Evolutionary conservation across 2,329 filamentous ascomycete genomes (phyloP).

Genomic region (Talaromyces sp.): DNA sequence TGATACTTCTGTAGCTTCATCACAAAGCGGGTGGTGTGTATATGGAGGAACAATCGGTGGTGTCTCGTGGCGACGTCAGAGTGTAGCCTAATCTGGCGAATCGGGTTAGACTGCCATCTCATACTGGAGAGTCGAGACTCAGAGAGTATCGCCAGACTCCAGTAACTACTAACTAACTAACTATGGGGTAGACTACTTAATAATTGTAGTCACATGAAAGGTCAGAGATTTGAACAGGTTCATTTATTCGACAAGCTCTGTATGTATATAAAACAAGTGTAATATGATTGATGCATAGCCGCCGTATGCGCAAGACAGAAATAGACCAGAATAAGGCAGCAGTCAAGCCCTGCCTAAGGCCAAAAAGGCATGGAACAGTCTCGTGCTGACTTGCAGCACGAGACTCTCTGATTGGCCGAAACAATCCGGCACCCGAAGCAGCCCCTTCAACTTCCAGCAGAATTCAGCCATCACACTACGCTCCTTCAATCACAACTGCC

Average conservation of each 20-base stretch:
- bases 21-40: neutral
- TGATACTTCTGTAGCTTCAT: neutral
- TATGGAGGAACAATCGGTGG: neutral
- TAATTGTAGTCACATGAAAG: too few species aligned
- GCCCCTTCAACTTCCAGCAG: constrained; percentile 3
- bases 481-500: neutral
- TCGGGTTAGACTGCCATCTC: neutral
- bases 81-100: neutral
- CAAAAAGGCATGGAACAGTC: neutral
- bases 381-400: neutral
- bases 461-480: neutral
- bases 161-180: too few species aligned
- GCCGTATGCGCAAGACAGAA: neutral
- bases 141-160: too few species aligned
- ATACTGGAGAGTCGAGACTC: too few species aligned
- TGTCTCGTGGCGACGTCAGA: neutral
- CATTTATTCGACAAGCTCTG: too few species aligned
- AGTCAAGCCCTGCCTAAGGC: neutral
- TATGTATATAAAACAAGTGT: too few species aligned
- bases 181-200: too few species aligned
- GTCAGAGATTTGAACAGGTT: too few species aligned
- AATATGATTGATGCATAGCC: neutral
- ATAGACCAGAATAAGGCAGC: neutral
- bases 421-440: neutral
- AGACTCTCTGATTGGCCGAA: neutral